These are phyloP conservation scores for Amylocystis lapponica DNA, from an alignment of 768 basidiomycete genomes.

Conservation along the genomic window DNA sequence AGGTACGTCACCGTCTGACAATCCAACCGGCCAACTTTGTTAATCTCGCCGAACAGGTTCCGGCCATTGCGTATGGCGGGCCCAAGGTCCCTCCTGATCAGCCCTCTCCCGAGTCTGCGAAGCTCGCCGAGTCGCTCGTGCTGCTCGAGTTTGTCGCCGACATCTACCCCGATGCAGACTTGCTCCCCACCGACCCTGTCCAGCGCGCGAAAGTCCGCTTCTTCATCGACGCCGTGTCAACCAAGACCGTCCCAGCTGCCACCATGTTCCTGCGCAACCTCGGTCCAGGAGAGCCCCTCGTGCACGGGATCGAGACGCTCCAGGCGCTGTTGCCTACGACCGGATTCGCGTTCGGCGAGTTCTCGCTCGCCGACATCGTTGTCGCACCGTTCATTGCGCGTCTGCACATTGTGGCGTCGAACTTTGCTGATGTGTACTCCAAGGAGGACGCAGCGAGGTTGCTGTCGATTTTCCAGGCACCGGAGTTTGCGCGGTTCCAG, in stretches of 20 bases:
- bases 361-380: constrained; percentile 59
- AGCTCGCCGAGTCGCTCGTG: constrained; percentile 59
- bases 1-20: constrained; percentile 32
- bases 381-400: constrained; percentile 59
- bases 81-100: constrained; percentile 46
- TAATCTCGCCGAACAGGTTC: constrained; percentile 34
- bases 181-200: constrained; percentile 53
- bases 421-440: constrained; percentile 48
- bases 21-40: neutral
- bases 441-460: constrained; percentile 42
- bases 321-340: constrained; percentile 45
- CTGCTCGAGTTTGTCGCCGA: constrained; percentile 66
- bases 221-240: constrained; percentile 52
- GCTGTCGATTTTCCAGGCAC: constrained; percentile 35
- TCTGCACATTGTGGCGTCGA: constrained; percentile 35
- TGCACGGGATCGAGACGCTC: constrained; percentile 38
- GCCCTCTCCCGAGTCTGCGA: constrained; percentile 55
- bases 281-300: constrained; percentile 37
- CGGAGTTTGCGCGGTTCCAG: constrained; percentile 45
- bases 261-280: constrained; percentile 30
- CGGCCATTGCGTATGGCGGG: constrained; percentile 58
- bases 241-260: constrained; percentile 39
- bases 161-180: constrained; percentile 39
- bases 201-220: constrained; percentile 54
- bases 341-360: constrained; percentile 41